A percentile compares a stretch with the other conserved stretches of the same genome.
phyloP scores from a whole-genome alignment of 768 basidiomycete species.

The Amylocystis lapponica region DNA sequence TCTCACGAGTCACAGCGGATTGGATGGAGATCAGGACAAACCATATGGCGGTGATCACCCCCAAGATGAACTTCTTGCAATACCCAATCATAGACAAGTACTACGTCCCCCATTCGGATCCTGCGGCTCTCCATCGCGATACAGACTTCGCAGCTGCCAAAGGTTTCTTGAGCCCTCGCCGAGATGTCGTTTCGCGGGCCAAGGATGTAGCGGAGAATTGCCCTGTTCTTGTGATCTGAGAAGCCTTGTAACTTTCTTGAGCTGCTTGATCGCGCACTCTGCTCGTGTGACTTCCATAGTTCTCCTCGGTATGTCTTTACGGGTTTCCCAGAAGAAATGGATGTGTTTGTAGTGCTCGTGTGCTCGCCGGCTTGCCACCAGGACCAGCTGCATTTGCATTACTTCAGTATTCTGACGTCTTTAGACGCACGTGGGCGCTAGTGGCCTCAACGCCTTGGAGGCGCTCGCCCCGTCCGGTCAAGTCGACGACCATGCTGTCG shows the following conservation, averaged over 20 bases:
- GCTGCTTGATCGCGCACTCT: background rate
- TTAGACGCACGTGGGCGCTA: too few species aligned
- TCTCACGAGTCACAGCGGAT: conserved; percentile 51
- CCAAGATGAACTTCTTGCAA: conserved; percentile 91
- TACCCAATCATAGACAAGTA: conserved; percentile 93
- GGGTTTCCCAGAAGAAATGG: too few species aligned
- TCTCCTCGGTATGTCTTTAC: too few species aligned
- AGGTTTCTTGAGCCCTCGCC: conserved; percentile 69
- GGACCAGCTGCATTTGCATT: too few species aligned
- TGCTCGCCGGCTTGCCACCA: too few species aligned
- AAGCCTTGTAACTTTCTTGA: background rate
- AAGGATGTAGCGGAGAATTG: conserved; percentile 1
- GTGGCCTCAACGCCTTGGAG: too few species aligned
- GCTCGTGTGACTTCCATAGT: background rate
- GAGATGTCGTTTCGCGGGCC: conserved; percentile 15
- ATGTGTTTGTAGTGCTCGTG: too few species aligned
- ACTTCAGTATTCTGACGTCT: too few species aligned
- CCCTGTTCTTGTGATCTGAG: conserved; percentile 7
- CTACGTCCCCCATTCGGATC: conserved; percentile 84
- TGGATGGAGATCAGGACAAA: conserved; percentile 99
- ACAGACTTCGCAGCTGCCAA: conserved; percentile 85
- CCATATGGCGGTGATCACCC: conserved; percentile 91
- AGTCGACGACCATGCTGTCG: too few species aligned
- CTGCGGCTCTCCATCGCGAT: conserved; percentile 58
- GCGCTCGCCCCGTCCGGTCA: too few species aligned